These are phyloP conservation scores for Arachis monticola DNA, from an alignment of 331 rosid species.

Conservation along the genomic window DNA sequence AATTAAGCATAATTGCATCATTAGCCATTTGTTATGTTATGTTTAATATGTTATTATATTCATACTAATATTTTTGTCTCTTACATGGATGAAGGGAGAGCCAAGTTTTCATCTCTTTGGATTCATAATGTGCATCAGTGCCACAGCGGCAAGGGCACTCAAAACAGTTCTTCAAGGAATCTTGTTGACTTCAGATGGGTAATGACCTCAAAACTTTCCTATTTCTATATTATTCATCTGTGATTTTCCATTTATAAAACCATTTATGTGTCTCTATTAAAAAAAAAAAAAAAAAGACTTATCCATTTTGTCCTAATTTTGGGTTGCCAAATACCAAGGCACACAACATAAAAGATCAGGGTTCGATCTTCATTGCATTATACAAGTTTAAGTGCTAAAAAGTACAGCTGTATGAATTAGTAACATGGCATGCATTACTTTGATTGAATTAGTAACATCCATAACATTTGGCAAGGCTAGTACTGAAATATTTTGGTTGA, in stretches of 20 bases:
- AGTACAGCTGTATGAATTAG: no score
- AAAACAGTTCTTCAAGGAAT: constrained; percentile 93
- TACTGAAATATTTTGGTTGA: constrained; percentile 44
- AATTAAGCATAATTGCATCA: constrained; percentile 3
- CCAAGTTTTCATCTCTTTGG: constrained; percentile 96
- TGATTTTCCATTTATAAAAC: not conserved
- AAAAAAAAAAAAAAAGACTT: no score
- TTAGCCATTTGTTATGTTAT: not conserved
- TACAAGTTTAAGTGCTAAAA: no score
- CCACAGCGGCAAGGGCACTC: constrained; percentile 92
- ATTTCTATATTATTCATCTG: not conserved
- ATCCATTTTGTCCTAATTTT: no score
- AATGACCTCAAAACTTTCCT: constrained; percentile 43
- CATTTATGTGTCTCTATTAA: no score
- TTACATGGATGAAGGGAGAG: constrained; percentile 69
- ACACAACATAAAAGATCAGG: no score
- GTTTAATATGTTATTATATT: not conserved
- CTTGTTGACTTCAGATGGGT: constrained; percentile 89
- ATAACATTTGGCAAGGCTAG: constrained; percentile 10
- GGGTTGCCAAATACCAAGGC: no score
- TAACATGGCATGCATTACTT: not conserved
- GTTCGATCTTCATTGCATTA: no score
- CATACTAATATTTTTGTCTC: constrained; percentile 21
- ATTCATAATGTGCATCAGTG: constrained; percentile 75
- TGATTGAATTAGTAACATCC: constrained; percentile 11